Base-by-base conservation (phyloP, 1,284 basidiomycete genomes). In the Pyrrhoderma noxium region DNA sequence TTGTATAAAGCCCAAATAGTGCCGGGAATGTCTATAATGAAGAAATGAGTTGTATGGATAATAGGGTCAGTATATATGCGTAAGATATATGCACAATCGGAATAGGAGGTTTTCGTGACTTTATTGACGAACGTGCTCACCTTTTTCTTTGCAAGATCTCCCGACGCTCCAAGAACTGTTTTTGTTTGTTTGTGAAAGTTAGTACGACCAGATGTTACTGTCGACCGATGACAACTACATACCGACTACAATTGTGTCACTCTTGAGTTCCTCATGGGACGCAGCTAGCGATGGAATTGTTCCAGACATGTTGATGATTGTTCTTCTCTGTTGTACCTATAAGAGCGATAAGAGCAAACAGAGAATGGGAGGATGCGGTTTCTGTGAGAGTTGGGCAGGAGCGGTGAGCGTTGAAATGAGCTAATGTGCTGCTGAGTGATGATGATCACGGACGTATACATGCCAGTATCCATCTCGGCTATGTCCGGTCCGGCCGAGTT, bases 71-170 rank as follows among this genome's bases (percentile, higher is more conserved):
- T 5, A 5, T 31, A 31, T 31, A 31, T 31, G 27, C 27, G 11
- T 11, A n/a, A n/a, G n/a, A 31, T 11, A 31, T 31, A 31, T 31
- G 27, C 27, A 31, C 5, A 11, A 11, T 11, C 11, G 27, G 5
- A 31, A 11, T 11, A 31, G 5, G 27, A 5, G 11, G 11, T 45
- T 21, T 19, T 7, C 35, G 25, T n/a, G 38, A 47, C 34, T 19
- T 18, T 18, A 23, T 25, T 37, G 36, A 21, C 31, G 13, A 52
- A 13, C 5, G 37, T 52, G 56, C 69, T 46, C 47, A 89, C 93
- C 81, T 99, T 99, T 77, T 99, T 99, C 86, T 97, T 97, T 55
- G 95, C 96, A 47, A 99, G 77, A 76, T 99, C 95, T 48, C 95
- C 95, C 54, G 92, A 96, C 19, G 95, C 95, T 56, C 96, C 96